A percentile compares a stretch with the other conserved stretches of the same genome.
These are phyloP conservation scores for Penicillium griseofulvum DNA, from an alignment of 2,329 filamentous ascomycete genomes.

Conservation along the genomic window DNA sequence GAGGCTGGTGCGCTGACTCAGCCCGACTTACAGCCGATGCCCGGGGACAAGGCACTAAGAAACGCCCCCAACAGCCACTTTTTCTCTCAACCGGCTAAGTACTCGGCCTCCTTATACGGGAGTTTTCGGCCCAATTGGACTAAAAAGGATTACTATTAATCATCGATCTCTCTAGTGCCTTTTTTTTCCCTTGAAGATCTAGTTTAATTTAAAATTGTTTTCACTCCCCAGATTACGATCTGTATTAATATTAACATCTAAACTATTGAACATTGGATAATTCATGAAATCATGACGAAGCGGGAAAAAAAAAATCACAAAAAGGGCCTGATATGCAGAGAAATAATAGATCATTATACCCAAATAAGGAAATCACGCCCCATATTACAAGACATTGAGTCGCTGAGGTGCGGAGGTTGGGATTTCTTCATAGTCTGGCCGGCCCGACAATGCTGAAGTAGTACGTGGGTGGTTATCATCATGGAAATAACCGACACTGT, in stretches of 20 bases:
- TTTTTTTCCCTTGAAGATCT: no score
- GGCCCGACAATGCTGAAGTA: conserved; percentile 11
- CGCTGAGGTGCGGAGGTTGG: conserved; percentile 10
- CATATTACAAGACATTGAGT: conserved; percentile 16
- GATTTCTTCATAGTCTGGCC: conserved; percentile 10
- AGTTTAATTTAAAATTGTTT: no score
- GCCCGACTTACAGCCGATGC: conserved; percentile 19
- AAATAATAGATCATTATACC: conserved; percentile 13
- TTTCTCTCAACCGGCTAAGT: conserved; percentile 16
- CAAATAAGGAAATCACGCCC: neutral
- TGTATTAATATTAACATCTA: conserved; percentile 4
- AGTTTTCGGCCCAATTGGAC: conserved; percentile 24
- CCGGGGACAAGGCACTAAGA: neutral
- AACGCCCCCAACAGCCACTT: conserved; percentile 5
- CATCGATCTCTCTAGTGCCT: neutral
- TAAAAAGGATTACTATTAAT: conserved; percentile 12
- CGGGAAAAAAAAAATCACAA: neutral
- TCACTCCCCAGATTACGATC: neutral
- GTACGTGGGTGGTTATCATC: conserved; percentile 13
- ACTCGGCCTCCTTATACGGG: conserved; percentile 24
- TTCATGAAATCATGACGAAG: conserved; percentile 5
- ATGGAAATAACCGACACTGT: conserved; percentile 4
- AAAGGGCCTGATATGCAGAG: conserved; percentile 3
- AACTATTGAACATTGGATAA: neutral
- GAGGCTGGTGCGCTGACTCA: conserved; percentile 28